These are phyloP conservation scores for Poterioochromonas sp. DNA, from an alignment of 352 stramenopile genomes.

Conservation along the genomic window DNA sequence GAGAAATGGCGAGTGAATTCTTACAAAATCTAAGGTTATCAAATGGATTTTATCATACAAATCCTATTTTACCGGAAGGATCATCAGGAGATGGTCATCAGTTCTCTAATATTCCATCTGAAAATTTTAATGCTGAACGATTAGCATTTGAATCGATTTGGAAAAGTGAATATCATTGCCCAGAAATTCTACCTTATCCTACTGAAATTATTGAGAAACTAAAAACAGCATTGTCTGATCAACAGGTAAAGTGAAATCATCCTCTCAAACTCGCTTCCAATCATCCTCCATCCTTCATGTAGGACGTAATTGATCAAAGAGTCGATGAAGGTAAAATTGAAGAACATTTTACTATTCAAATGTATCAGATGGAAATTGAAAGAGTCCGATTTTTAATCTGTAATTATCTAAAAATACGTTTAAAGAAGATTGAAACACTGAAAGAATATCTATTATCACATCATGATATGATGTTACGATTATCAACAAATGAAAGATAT, in stretches of 20 bases:
- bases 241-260: not conserved
- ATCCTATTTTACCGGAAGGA: too few relatives aligned
- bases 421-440: not conserved
- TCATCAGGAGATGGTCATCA: too few relatives aligned
- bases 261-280: not conserved
- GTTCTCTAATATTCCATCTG: too few relatives aligned
- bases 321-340: not conserved
- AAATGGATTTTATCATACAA: too few relatives aligned
- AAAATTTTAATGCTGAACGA: not conserved
- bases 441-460: not conserved
- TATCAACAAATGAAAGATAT: not conserved
- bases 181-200: not conserved
- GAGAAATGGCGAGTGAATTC: too few relatives aligned
- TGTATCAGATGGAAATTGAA: not conserved
- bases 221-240: not conserved
- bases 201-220: not conserved
- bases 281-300: not conserved
- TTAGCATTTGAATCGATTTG: not conserved
- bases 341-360: not conserved
- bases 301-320: not conserved
- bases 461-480: not conserved
- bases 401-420: not conserved
- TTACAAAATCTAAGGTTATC: too few relatives aligned
- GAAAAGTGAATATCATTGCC: not conserved
- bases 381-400: not conserved